Evolutionary conservation across 2,329 filamentous ascomycete genomes (phyloP).

Genomic region (Pseudocercospora cruenta): DNA sequence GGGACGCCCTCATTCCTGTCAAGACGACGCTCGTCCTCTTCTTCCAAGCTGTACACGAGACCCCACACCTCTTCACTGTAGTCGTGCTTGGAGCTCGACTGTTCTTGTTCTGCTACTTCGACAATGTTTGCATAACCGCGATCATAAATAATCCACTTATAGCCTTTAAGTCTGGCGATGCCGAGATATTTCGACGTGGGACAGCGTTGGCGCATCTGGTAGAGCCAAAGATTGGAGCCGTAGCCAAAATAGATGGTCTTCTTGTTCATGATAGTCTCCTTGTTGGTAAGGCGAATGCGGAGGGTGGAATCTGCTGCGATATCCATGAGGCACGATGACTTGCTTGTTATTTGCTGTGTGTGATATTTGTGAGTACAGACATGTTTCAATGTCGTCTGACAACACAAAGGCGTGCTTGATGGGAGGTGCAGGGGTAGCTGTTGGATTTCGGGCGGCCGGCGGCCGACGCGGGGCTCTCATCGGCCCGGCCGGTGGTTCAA

Average conservation of each 20-base stretch:
- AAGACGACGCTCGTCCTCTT: constrained; percentile 55
- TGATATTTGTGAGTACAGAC: neutral
- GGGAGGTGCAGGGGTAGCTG: neutral
- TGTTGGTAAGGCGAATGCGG: constrained; percentile 1
- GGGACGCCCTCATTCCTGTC: constrained; percentile 68
- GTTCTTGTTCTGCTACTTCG: constrained; percentile 22
- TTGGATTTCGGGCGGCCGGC: neutral
- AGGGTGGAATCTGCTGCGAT: neutral
- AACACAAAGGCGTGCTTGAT: neutral
- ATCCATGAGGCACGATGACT: neutral
- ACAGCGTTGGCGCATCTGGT: constrained; percentile 68
- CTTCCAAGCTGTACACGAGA: constrained; percentile 58
- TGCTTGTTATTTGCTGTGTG: neutral
- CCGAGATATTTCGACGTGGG: constrained; percentile 59
- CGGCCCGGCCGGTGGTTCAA: no score
- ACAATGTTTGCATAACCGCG: constrained; percentile 72
- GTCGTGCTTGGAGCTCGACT: constrained; percentile 13
- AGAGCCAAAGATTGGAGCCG: constrained; percentile 69
- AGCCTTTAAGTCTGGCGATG: constrained; percentile 60
- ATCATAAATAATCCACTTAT: constrained; percentile 68
- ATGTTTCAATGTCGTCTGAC: neutral
- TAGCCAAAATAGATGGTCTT: constrained; percentile 62
- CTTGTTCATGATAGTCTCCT: neutral
- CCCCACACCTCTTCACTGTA: constrained; percentile 57
- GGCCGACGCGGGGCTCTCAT: neutral